Conservation (phyloP, 169 alveolate genomes). For the Cryptosporidium sp. region DNA sequence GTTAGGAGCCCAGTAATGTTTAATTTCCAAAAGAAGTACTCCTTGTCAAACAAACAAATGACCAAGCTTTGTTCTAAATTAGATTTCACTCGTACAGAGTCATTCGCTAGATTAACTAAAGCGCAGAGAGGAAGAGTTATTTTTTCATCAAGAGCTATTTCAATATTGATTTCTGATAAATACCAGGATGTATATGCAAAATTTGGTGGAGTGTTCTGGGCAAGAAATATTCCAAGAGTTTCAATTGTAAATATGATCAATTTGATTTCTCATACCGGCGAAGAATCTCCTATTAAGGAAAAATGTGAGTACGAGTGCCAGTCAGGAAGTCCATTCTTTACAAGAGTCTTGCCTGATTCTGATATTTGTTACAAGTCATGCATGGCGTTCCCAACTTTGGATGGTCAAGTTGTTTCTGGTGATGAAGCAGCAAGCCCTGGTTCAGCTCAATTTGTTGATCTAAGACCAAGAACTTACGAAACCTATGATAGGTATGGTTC, state of each 20-base stretch:
- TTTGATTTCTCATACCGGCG: slow-evolving; percentile 66
- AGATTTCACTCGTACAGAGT: slow-evolving; percentile 60
- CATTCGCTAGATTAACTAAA: slow-evolving; percentile 43
- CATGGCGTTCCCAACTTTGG: slow-evolving; percentile 5
- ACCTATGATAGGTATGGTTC: slow-evolving; percentile 46
- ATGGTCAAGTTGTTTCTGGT: not conserved
- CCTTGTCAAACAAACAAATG: slow-evolving; percentile 30
- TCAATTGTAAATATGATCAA: slow-evolving; percentile 41
- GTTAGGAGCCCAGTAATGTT: slow-evolving; percentile 38
- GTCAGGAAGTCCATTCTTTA: slow-evolving; percentile 30
- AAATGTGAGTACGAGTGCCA: slow-evolving; percentile 58
- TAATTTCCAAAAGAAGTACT: slow-evolving; percentile 40
- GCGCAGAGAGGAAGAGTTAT: slow-evolving; percentile 57
- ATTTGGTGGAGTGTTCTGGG: slow-evolving; percentile 62
- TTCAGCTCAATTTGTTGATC: not conserved
- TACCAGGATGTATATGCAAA: slow-evolving; percentile 38
- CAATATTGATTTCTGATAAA: slow-evolving; percentile 31
- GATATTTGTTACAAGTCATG: slow-evolving; percentile 47
- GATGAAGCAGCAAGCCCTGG: not conserved
- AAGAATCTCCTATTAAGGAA: slow-evolving; percentile 1
- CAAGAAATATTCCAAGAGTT: slow-evolving; percentile 71
- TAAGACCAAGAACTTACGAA: slow-evolving; percentile 1
- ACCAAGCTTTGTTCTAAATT: slow-evolving; percentile 59
- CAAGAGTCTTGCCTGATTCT: slow-evolving; percentile 7
- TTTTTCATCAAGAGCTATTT: slow-evolving; percentile 19